phyloP scores from a whole-genome alignment of 1,284 basidiomycete species.

The Inonotus obliquus region DNA sequence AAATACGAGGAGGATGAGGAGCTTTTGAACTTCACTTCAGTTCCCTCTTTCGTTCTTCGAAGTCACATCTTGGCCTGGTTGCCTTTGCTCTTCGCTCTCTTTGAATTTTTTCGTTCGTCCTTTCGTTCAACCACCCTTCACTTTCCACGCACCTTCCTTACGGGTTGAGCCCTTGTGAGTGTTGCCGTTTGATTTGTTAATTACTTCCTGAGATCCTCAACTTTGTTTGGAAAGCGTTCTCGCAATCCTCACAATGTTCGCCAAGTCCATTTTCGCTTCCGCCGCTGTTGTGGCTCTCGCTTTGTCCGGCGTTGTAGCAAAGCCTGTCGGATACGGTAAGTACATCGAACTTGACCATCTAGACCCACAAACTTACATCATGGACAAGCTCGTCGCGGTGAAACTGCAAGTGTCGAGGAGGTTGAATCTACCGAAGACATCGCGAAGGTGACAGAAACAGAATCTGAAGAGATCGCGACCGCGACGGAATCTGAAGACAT shows the following conservation, averaged over 20 bases:
- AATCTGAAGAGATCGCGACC: too few species aligned
- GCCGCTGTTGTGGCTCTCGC: constrained; percentile 18
- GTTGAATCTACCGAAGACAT: too few species aligned
- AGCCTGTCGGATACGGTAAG: constrained; percentile 16
- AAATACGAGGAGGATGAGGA: constrained; percentile 3
- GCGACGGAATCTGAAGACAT: too few species aligned
- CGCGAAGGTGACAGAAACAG: too few species aligned
- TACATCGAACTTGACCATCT: constrained; percentile 4
- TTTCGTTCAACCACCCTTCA: constrained; percentile 1
- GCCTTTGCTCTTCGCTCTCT: constrained; percentile 16
- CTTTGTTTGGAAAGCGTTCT: too few species aligned
- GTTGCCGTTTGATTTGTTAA: too few species aligned
- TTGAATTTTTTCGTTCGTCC: not conserved
- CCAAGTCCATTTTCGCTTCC: constrained; percentile 19
- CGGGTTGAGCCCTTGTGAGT: constrained; percentile 19
- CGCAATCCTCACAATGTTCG: constrained; percentile 18
- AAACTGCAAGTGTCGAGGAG: too few species aligned
- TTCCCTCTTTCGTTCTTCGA: constrained; percentile 15
- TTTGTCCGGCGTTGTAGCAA: constrained; percentile 14
- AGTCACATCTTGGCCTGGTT: constrained; percentile 17
- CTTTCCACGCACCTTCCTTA: constrained; percentile 8
- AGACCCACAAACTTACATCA: not conserved
- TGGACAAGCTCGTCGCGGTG: constrained; percentile 4
- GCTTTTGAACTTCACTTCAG: constrained; percentile 2
- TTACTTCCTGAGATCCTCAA: too few species aligned